Conservation (phyloP, 306 rosid species). For the Morella rubra region DNA sequence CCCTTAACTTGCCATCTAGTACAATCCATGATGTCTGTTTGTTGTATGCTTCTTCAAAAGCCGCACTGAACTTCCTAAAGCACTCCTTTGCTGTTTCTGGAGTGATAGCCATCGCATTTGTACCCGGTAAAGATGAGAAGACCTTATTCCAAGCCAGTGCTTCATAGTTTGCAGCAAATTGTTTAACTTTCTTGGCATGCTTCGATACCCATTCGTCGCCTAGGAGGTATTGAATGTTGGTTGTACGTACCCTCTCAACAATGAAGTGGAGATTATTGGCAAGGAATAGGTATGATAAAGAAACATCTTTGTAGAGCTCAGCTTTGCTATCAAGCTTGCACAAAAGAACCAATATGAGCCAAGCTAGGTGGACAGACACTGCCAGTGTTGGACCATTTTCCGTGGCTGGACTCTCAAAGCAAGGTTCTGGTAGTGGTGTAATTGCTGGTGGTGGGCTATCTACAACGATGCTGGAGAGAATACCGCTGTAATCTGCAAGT, state of each 20-base stretch:
- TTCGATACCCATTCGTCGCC: constrained; percentile 43
- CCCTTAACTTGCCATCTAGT: constrained; percentile 40
- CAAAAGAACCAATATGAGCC: constrained; percentile 51
- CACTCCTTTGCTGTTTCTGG: constrained; percentile 32
- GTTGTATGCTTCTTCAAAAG: constrained; percentile 46
- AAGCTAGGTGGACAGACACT: constrained; percentile 39
- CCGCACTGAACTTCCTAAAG: constrained; percentile 32
- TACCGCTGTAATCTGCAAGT: constrained; percentile 32
- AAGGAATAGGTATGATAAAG: constrained; percentile 49
- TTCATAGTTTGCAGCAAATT: constrained; percentile 41
- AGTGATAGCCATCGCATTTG: constrained; percentile 4
- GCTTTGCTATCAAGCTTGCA: constrained; percentile 56
- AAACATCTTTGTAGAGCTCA: constrained; percentile 42
- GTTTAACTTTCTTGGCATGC: constrained; percentile 38
- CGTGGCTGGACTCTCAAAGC: constrained; percentile 21
- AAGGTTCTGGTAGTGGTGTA: constrained; percentile 19
- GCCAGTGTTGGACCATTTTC: constrained; percentile 27
- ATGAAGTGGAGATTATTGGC: constrained; percentile 50
- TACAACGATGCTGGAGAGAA: constrained; percentile 38
- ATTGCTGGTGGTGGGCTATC: constrained; percentile 28
- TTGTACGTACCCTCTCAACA: constrained; percentile 37
- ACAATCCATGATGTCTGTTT: constrained; percentile 53
- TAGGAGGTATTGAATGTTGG: constrained; percentile 33
- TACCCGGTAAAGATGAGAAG: constrained; percentile 34
- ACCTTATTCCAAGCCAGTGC: constrained; percentile 50